Base-by-base conservation (phyloP, 2,329 filamentous ascomycete species). In the Ophiostoma himal-ulmi region DNA sequence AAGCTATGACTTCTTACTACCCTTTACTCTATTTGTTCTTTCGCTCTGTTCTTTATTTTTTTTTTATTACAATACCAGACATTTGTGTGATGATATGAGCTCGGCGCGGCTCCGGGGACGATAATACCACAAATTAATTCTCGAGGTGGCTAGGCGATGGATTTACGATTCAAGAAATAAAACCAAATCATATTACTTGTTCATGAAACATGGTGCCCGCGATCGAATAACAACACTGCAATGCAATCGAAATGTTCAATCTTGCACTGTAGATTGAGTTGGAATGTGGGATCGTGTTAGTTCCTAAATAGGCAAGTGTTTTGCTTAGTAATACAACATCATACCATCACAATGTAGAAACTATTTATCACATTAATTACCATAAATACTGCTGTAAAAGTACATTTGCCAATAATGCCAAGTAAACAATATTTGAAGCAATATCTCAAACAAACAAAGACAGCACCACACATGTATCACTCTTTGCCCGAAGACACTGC, bases 41-140 rank as follows among this genome's bases (percentile, higher is more conserved):
- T 70, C 64, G 67, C 60, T 68, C 22, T 48, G 13, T 67, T 66
- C 44, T 41, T 39, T 20, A 20, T 48, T 48, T 30, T 30, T 30
- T 30, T 30, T 30, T 64, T 69, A 66, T 70, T 66, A 72, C 69
- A 70, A 72, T 69, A 70, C 70, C 70, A 71, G 14, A 62, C 26
- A 67, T 67, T 69, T 62, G 68, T 62, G 64, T 48, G 37, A 48
- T 30, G 54, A 39, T 34, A 62, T 14, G 70, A 34, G 64, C 68
- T 39, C 64, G 65, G 65, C 65, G 68, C 62, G 52, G 70, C 65
- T 54, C 41, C 20, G 26, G 57, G 48, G 68, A 64, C 44, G 69
- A 69, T 71, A 68, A 69, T 71, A 68, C 44, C 68, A 67, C 48
- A 37, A 71, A 48, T 69, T 57, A 69, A 71, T 71, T 44, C 39